Evolutionary conservation across 768 basidiomycete species (phyloP), one percentile per base, ranked within the genome.

Genomic region (Exidia glandulosa): DNA sequence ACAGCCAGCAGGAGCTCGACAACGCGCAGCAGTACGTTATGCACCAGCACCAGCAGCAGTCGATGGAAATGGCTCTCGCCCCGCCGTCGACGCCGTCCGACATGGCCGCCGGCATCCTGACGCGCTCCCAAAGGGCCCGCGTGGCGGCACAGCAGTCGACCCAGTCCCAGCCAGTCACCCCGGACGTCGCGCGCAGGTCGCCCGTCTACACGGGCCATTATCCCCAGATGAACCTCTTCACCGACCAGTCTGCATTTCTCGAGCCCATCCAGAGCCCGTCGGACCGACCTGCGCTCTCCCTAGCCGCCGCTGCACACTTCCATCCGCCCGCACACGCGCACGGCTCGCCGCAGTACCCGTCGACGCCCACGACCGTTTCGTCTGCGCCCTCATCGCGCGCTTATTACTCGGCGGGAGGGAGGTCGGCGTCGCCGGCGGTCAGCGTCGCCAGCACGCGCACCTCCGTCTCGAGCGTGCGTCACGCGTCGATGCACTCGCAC

Each of bases 401-500:
- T 23, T 54, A 54, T 29, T 54, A 27, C 30, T 54, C 50, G 27
- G 9, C 23, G 6, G 50, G 50, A 13, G 27, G 27, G 7, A 14
- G 82, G 54, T 77, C 81, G 19, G 74, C 78, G 6, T 88, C 87
- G 0, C 87, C 88, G 1, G 79, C 85, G 1, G 73, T 80, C 37
- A 88, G 86, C 67, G 75, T 77, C 27, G 76, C 68, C 34, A 76
- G 74, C 10, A 29, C 16, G 16, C 72, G 77, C 31, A 82, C 83
- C 1, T 83, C 81, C 12, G 73, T 77, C 56, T 81, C 84, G 4
- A 27, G 50, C 50, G 25, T 23, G 25, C 27, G 25, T 12, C 50
- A 54, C 30, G 27, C 25, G 50, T 19, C 50, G 10, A 14, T 31
- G 25, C 50, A 29, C 30, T 12, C 50, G 14, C 30, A 54, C 50